Base-by-base conservation (phyloP, 371 early-diverging fungal genomes). In the Circinella umbellata region DNA sequence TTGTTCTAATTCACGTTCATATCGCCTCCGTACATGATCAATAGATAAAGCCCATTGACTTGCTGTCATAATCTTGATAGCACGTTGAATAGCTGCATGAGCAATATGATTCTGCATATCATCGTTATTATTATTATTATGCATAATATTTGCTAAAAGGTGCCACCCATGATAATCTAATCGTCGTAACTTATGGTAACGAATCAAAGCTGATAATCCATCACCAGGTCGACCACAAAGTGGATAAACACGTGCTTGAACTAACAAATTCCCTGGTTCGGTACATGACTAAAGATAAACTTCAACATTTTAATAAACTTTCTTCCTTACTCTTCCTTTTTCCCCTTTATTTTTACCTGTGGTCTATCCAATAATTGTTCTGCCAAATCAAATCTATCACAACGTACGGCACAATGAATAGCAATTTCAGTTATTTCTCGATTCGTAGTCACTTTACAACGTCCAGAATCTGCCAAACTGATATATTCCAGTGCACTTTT, bases 391-490 rank as follows among this genome's bases (percentile, higher is more conserved):
- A 75, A 57, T 15, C 65, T 64, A 4, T 69, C 70, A 13, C 78
- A 38, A 57, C 74, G 75, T 13, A 73, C 76, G 3, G 82, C 82
- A 67, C 80, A 76, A 34, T 80, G 79, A 47, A 78, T 74, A 0
- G 79, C 84, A 49, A 80, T 80, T 38, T 84, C 84, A 14, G 65
- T 64, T 57, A 81, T 76, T 68, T 84, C 84, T 42, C 77, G 75
- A 9, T 78, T 76, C 11, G 74, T 74, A 5, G 55, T 71, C 10
- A 81, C 73, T 64, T 81, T 84, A 64, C 76, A 80, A 8, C 72
- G 63, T 34, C 75, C 72, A 1, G 73, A 68, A 27, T 76, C 71
- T 10, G 72, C 77, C 14, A 81, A 62, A 17, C 71, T 63, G 48
- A 84, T 77, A 61, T 69, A 84, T 35, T 35, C 71, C 18, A 84